These are phyloP conservation scores for Neocucurbitaria cava DNA, from an alignment of 2,329 filamentous ascomycete genomes.

Conservation along the genomic window DNA sequence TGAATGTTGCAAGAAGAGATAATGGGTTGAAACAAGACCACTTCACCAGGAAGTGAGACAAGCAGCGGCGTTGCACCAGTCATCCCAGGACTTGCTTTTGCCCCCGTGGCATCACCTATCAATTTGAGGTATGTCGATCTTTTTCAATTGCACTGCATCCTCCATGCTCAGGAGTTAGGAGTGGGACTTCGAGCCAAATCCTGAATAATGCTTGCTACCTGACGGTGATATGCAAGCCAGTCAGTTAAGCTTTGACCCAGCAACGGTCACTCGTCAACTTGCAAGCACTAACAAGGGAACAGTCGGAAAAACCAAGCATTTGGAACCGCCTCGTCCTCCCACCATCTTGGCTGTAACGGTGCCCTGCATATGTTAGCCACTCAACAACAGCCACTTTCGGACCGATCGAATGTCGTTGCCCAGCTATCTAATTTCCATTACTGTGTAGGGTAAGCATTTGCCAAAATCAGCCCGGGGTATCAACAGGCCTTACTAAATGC, in stretches of 20 bases:
- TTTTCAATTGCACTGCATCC: not conserved
- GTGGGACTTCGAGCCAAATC: not conserved
- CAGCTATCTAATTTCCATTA: not conserved
- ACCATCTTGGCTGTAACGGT: not conserved
- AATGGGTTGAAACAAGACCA: not conserved
- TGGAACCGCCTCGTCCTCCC: not conserved
- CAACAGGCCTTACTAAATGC: not conserved
- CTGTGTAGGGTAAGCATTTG: not conserved
- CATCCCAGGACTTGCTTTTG: slow-evolving; percentile 8
- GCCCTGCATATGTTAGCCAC: not conserved
- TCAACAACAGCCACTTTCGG: not conserved
- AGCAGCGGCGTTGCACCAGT: slow-evolving; percentile 3
- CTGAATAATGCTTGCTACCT: not conserved
- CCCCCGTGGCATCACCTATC: not conserved
- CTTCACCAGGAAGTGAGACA: not conserved
- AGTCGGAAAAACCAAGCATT: not conserved
- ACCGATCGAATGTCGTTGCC: too few species aligned
- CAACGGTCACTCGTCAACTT: not conserved
- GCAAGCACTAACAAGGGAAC: not conserved
- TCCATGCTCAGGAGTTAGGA: not conserved
- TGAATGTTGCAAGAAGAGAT: not conserved
- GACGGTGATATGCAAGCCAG: not conserved
- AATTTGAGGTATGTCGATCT: not conserved
- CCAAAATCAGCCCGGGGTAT: not conserved
- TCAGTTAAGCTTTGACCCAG: not conserved